phyloP scores from a whole-genome alignment of 2,329 filamentous ascomycete genomes.

The Cyphellophora attinorum region DNA sequence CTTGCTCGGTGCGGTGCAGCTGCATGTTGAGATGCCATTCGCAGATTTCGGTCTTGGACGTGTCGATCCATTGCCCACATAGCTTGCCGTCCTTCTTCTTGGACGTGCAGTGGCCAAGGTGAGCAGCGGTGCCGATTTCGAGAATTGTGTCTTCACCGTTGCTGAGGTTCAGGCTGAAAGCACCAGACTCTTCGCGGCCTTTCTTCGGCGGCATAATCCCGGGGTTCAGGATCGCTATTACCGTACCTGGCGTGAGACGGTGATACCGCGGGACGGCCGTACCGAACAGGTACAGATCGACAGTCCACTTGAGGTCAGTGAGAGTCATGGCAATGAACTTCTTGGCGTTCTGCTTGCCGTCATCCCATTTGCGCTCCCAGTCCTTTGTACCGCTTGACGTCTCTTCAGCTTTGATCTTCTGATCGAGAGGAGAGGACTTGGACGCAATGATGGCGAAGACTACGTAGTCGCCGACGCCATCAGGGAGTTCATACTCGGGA shows the following conservation, averaged over 20 bases:
- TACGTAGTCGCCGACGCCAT: slow-evolving; percentile 80
- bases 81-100: slow-evolving; percentile 73
- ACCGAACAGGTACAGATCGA: slow-evolving; percentile 88
- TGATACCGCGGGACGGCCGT: slow-evolving; percentile 86
- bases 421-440: slow-evolving; percentile 70
- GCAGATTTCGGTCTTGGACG: slow-evolving; percentile 78
- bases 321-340: slow-evolving; percentile 92
- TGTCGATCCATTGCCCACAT: slow-evolving; percentile 80
- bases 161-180: slow-evolving; percentile 76
- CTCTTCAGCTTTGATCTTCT: slow-evolving; percentile 31
- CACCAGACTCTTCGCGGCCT: slow-evolving; percentile 64
- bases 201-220: slow-evolving; percentile 78
- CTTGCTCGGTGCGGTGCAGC: slow-evolving; percentile 58
- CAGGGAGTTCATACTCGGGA: slow-evolving; percentile 69
- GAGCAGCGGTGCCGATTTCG: slow-evolving; percentile 74
- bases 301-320: slow-evolving; percentile 78
- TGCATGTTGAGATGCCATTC: slow-evolving; percentile 85
- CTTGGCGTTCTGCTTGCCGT: slow-evolving; percentile 50
- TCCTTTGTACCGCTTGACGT: slow-evolving; percentile 28
- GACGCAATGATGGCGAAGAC: slow-evolving; percentile 79
- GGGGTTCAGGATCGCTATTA: slow-evolving; percentile 87
- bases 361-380: slow-evolving; percentile 33
- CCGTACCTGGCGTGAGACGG: slow-evolving; percentile 84
- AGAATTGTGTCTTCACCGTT: slow-evolving; percentile 82
- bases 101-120: slow-evolving; percentile 80